Base-by-base conservation (phyloP, 441 rosid species). In the Gossypium lobatum region DNA sequence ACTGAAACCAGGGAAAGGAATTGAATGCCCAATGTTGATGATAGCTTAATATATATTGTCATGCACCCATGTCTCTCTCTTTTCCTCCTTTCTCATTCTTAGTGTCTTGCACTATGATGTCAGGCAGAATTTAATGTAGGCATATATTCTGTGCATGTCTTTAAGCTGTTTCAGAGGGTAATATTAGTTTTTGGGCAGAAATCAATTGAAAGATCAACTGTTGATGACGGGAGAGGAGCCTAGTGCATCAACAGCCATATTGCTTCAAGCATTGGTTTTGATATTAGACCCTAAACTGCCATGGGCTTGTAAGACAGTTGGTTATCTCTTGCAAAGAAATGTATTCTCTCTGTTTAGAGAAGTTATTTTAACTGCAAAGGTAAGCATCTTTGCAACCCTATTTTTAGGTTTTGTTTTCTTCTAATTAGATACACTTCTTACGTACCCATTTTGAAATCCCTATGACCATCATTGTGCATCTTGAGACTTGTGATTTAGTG, bases 211-310 rank as follows among this genome's bases (percentile, higher is more conserved):
- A 81, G 91, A 89, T 75, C 90, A 89, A 65, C 87, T 89, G 68
- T 75, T 85, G 72, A 78, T 64, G 69, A 77, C 87, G n/a, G n/a
- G n/a, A n/a, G 74, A 79, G 73, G 92, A 85, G 70, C 78, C 83
- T 67, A 77, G 75, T 83, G 73, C 46, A 61, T 78, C 91, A 70
- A 75, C 85, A 68, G 75, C 85, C 74, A 71, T 87, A 71, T 82
- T 96, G 83, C 85, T 93, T 73, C 94, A 91, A 83, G 85, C 90
- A 72, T 81, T 88, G 64, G 80, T 82, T 60, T 72, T 85, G 74
- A 80, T 96, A 81, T 81, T 92, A 75, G 93, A 92, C 83, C 87
- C 92, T 80, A 86, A 85, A 83, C 88, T 87, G 80, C 99, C 98
- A 48, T 93, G 98, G 98, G 91, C 81, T 74, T 96, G 97, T 83